Evolutionary conservation across 306 rosid species (phyloP), one percentile per base, ranked within the genome.

Genomic region (Astragalus glycyphyllos): DNA sequence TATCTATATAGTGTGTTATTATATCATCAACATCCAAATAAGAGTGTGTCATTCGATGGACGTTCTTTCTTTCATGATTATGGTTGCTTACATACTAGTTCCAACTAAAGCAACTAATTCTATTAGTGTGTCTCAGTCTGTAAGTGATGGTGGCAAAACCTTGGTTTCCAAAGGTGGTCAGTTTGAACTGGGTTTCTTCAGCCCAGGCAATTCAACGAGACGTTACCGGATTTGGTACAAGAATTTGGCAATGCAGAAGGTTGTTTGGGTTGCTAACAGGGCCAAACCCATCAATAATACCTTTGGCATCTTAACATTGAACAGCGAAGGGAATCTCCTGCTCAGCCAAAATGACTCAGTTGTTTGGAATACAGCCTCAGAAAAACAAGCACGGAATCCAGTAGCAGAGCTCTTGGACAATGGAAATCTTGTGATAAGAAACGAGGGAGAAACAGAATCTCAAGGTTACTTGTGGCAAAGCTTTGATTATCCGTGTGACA

Each of bases 221-320:
- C 17, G 5, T 0, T 79, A 79, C 75, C 60, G 71, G 0, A 67
- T 73, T 16, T 44, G 16, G 17, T 73, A 31, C 79, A 67, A 50
- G 60, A 73, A 46, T 0, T 48, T 17, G 23, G 11, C 46, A 8
- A 2, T 9, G 13, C 34, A 53, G 20, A 79, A 13, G 1, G 14
- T 58, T 67, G 66, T 79, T 23, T 79, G 75, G 83, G 79, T 73
- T 59, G 79, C 83, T 9, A 79, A 79, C 16, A 13, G 54, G 20
- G 12, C 6, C 53, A 26, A 68, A 1, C 84, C 84, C n/a, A 74
- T 74, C 73, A 74, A 61, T 5, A 79, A 53, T 14, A 34, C 76
- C 53, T 50, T 72, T 8, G 53, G 67, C 29, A 45, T 8, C 3
- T 61, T 73, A 40, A 58, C 2, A 26, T 29, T 79, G 11, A 37